Evolutionary conservation across 257 asterid species (phyloP), one percentile per base, ranked within the genome.

Genomic region (Primulina eburnea): DNA sequence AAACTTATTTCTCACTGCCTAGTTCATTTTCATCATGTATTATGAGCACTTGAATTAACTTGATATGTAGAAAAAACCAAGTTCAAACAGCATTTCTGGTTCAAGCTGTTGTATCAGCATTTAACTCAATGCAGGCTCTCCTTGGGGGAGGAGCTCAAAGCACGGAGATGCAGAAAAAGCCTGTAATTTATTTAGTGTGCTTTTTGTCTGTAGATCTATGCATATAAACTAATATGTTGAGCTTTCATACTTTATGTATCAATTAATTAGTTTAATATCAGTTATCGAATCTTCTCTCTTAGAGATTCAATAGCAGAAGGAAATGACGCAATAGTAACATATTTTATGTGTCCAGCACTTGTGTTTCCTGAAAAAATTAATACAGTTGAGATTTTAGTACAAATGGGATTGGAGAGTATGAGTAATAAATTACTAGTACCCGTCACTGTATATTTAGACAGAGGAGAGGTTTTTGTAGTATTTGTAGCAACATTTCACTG

Each of bases 341-440:
- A 28, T 34, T 53, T 63, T 35, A 37, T 55, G n/a, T 70, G 34
- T 29, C 33, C 50, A 29, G 33, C 74, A 57, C 26, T 5, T 35
- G 4, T 58, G 37, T 17, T 60, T 40, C 50, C 65, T 65, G 72
- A 61, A 52, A 12, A 64, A 71, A 65, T 76, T 67, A 71, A 60
- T 60, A 60, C n/a, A 53, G 8, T 21, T 60, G 11, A 65, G 8
- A 50, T 7, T 65, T 35, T 60, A 53, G 63, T 43, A 64, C 76
- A 67, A 64, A 16, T 8, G 56, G 67, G 75, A 38, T 69, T 56
- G 79, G 70, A 47, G 50, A 70, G 52, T 34, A 76, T 37, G 71
- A 62, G 58, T 50, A 50, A 16, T 50, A 77, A 62, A 71, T 67
- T 38, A 77, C 29, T 67, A 67, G 70, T 62, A 62, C 71, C 75